Evolutionary conservation across 2,329 filamentous ascomycete species (phyloP).

Genomic region (Pseudopithomyces maydicus): DNA sequence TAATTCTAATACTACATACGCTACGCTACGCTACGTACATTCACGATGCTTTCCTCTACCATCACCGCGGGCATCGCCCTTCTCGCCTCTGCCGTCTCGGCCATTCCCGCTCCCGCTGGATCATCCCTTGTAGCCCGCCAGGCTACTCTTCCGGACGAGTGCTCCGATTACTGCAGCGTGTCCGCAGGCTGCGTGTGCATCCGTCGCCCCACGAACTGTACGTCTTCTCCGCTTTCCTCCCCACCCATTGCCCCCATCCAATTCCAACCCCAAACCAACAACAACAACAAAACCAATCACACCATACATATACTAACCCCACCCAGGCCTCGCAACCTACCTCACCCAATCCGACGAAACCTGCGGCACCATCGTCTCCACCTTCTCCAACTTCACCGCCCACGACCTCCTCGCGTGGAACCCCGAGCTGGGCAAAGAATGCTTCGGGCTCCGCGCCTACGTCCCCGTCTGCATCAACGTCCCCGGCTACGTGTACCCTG

Average conservation of each 20-base stretch:
- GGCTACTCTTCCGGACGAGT: slow-evolving; percentile 15
- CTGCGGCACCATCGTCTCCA: slow-evolving; percentile 35
- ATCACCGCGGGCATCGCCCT: slow-evolving; percentile 15
- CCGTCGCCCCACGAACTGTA: slow-evolving; percentile 28
- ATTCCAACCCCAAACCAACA: too few relatives aligned
- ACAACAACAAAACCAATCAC: too few relatives aligned
- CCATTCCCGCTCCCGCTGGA: slow-evolving; percentile 9
- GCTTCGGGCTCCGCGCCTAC: slow-evolving; percentile 37
- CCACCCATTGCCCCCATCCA: background rate
- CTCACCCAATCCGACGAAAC: slow-evolving; percentile 34
- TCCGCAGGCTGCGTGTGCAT: slow-evolving; percentile 28
- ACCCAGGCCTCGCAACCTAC: slow-evolving; percentile 25
- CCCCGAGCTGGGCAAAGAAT: slow-evolving; percentile 31
- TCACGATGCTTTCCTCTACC: slow-evolving; percentile 21
- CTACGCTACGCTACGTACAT: slow-evolving; percentile 7
- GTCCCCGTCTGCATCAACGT: slow-evolving; percentile 40
- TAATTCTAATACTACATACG: too few relatives aligned
- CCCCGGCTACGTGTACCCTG: slow-evolving; percentile 25
- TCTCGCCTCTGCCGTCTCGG: slow-evolving; percentile 15
- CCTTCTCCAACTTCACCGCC: slow-evolving; percentile 41
- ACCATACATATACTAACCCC: background rate
- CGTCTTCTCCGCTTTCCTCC: background rate
- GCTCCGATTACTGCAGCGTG: slow-evolving; percentile 26
- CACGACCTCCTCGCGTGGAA: slow-evolving; percentile 44
- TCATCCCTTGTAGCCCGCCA: slow-evolving; percentile 17